These are phyloP conservation scores for Chrysosphaeria jannelii DNA, from an alignment of 2,329 filamentous ascomycete genomes.

Conservation along the genomic window DNA sequence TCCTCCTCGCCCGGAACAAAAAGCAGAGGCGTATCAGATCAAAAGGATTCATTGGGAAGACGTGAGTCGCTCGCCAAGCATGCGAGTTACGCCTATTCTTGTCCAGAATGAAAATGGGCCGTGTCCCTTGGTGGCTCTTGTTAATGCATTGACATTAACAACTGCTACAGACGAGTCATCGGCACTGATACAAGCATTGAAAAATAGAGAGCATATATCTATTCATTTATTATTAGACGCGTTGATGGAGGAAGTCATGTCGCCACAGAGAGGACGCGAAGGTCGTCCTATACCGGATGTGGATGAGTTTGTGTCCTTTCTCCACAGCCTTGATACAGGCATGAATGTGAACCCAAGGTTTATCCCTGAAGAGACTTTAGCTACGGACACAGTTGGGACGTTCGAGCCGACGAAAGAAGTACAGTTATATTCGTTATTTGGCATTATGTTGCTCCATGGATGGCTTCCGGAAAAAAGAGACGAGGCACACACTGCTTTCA, in stretches of 20 bases:
- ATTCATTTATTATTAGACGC: slow-evolving; percentile 62
- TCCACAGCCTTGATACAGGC: slow-evolving; percentile 70
- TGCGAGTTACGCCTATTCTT: slow-evolving; percentile 58
- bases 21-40: slow-evolving; percentile 61
- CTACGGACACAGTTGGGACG: too few species aligned
- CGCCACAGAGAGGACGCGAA: slow-evolving; percentile 30
- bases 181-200: slow-evolving; percentile 46
- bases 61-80: slow-evolving; percentile 21
- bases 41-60: slow-evolving; percentile 78
- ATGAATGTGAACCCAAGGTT: slow-evolving; percentile 97
- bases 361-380: slow-evolving; percentile 23
- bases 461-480: slow-evolving; percentile 53
- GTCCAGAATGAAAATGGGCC: slow-evolving; percentile 87
- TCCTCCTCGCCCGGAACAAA: slow-evolving; percentile 13
- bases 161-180: slow-evolving; percentile 37
- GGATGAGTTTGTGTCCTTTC: slow-evolving; percentile 58
- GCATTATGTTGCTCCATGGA: slow-evolving; percentile 67
- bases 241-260: slow-evolving; percentile 81
- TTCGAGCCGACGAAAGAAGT: slow-evolving; percentile 78
- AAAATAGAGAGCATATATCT: slow-evolving; percentile 63
- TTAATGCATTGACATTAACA: slow-evolving; percentile 71
- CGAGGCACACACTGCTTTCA: slow-evolving; percentile 36
- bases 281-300: slow-evolving; percentile 53
- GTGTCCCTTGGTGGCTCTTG: slow-evolving; percentile 71
- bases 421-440: slow-evolving; percentile 71